Evolutionary conservation across 306 rosid species (phyloP), one percentile per base, ranked within the genome.

Genomic region (Prunus davidiana): DNA sequence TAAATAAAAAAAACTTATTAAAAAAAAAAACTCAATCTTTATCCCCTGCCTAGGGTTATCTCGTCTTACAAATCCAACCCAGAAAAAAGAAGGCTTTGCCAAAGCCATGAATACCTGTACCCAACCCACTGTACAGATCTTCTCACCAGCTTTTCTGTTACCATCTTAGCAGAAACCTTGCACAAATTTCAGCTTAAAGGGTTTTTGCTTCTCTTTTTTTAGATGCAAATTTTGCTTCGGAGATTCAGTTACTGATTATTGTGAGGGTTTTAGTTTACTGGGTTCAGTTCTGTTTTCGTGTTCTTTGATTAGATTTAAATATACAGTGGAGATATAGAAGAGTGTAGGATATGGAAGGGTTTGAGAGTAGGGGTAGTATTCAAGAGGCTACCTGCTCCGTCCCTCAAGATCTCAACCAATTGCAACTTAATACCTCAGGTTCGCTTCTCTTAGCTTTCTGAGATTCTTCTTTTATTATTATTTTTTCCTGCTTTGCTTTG

Each of bases 371-470:
- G 87, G 87, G 83, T 79, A 80, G 85, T 67, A 22, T 87, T 82
- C 91, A 83, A 50, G 90, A 83, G 65, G 82, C 88, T 83, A 81
- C 91, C 81, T 74, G 13, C 47, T 61, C 69, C 19, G 78, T 75
- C 80, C 71, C 86, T 64, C 80, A 75, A 76, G 89, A 88, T 90
- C 93, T 82, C 76, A 56, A 73, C 73, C 96, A 84, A 71, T 85
- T 83, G 64, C 88, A 90, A 73, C 79, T 50, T 67, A 86, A 76
- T 90, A 77, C 97, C 27, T n/a, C 89, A 86, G 96, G 99, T 91
- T 80, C 34, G 85, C 41, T 87, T 79, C 76, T 45, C 41, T 58
- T 22, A 28, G 13, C 34, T 5, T 65, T 45, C 15, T 32, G 66
- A 34, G 34, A n/a, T 24, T 28, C 13, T 28, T 83, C 8, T 11